Percentiles rank a stretch among this genome's conserved stretches.
Evolutionary conservation across 2,329 filamentous ascomycete genomes (phyloP).

Genomic region (Phoma herbarum): DNA sequence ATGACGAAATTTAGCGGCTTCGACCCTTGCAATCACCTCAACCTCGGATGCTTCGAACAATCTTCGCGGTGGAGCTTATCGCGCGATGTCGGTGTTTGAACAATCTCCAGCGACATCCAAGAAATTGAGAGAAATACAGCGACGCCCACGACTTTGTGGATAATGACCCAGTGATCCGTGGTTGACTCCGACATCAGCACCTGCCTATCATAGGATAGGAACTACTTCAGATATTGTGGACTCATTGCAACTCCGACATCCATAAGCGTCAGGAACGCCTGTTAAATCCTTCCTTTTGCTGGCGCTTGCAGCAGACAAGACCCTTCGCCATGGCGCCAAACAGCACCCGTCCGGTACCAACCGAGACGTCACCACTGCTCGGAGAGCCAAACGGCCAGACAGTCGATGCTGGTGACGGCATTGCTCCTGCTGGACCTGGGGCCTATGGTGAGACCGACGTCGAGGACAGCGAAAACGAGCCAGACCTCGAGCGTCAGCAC

Average conservation of each 20-base stretch:
- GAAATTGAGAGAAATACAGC: not conserved
- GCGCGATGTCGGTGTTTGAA: conserved; percentile 12
- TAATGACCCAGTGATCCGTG: not conserved
- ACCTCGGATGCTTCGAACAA: not conserved
- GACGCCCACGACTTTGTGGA: not conserved
- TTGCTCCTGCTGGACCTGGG: conserved; percentile 33
- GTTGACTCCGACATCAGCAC: not conserved
- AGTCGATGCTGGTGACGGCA: conserved; percentile 37
- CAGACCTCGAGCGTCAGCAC: conserved; percentile 48
- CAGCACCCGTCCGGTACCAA: conserved; percentile 5
- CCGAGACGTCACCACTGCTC: conserved; percentile 59
- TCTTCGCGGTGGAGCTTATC: not conserved
- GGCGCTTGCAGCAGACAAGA: not conserved
- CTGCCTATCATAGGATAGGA: conserved; percentile 6
- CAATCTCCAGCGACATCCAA: not conserved
- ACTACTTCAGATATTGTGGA: conserved; percentile 4
- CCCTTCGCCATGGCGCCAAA: conserved; percentile 7
- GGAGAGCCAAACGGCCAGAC: conserved; percentile 28
- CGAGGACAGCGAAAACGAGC: conserved; percentile 32
- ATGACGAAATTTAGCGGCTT: conserved; percentile 7
- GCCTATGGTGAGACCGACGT: conserved; percentile 16
- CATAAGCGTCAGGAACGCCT: not conserved
- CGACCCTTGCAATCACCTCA: conserved; percentile 4
- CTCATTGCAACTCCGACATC: not conserved
- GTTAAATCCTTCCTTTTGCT: not conserved